Evolutionary conservation across 2,329 filamentous ascomycete species (phyloP).

Genomic region (Scytalidium sp.): DNA sequence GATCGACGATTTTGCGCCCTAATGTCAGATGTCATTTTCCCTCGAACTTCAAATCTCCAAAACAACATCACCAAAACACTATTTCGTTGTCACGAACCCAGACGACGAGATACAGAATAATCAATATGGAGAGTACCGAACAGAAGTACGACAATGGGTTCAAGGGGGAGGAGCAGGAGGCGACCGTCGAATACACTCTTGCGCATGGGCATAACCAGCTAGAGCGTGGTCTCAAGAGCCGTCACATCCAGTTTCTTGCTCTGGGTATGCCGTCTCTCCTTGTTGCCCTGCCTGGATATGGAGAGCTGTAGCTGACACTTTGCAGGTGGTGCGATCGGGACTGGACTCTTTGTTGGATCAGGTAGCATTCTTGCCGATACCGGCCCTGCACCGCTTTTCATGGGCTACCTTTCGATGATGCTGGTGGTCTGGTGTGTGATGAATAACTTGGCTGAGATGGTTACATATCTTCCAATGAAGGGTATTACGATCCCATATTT

Average conservation of each 20-base stretch:
- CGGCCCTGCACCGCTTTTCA: constrained; percentile 65
- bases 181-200: constrained; percentile 34
- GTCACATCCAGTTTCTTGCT: constrained; percentile 60
- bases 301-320: constrained; percentile 6
- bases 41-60: too few relatives aligned
- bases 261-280: constrained; percentile 35
- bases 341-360: constrained; percentile 61
- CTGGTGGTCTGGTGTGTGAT: constrained; percentile 50
- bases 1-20: too few relatives aligned
- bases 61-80: too few relatives aligned
- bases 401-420: constrained; percentile 63
- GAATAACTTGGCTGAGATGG: constrained; percentile 54
- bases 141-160: constrained; percentile 7
- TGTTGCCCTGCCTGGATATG: not conserved
- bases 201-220: constrained; percentile 38
- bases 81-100: too few relatives aligned
- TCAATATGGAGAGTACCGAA: not conserved
- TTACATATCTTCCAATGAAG: constrained; percentile 50
- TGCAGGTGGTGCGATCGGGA: constrained; percentile 54
- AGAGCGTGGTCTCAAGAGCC: constrained; percentile 54
- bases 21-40: too few relatives aligned
- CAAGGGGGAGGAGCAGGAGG: constrained; percentile 9
- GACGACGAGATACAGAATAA: too few relatives aligned
- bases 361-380: constrained; percentile 52
- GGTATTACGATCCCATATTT: constrained; percentile 57